Evolutionary conservation across 2,329 filamentous ascomycete species (phyloP).

Genomic region (Coniochaeta sp.): DNA sequence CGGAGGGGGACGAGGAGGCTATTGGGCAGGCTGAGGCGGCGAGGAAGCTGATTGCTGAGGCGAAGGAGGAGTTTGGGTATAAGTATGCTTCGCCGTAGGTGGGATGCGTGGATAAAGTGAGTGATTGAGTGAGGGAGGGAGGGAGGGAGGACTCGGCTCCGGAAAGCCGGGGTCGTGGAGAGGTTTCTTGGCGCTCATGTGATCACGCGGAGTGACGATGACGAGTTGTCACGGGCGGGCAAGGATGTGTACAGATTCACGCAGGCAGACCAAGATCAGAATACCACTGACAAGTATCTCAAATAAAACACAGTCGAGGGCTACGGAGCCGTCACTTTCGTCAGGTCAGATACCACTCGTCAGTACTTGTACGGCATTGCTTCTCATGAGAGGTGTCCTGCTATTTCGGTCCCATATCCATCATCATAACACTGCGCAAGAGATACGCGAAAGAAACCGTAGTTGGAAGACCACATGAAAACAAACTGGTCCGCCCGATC

Average conservation of each 20-base stretch:
- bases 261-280: too few species aligned
- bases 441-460: background rate
- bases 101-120: background rate
- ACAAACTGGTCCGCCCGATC: background rate
- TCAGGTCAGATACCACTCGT: background rate
- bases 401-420: background rate
- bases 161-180: too few species aligned
- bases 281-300: too few species aligned
- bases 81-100: conserved; percentile 35
- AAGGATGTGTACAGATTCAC: too few species aligned
- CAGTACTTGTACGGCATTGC: background rate
- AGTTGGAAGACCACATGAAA: background rate
- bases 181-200: too few species aligned
- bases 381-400: background rate
- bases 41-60: conserved; percentile 25
- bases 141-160: too few species aligned
- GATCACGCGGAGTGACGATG: too few species aligned
- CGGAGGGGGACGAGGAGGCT: conserved; percentile 38
- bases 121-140: too few species aligned
- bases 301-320: background rate
- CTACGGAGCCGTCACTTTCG: background rate
- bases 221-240: too few species aligned
- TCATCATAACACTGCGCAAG: background rate
- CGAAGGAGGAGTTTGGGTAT: conserved; percentile 39
- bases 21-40: conserved; percentile 16